These are phyloP conservation scores for Plasmodium gaboni DNA, from an alignment of 169 alveolate genomes.

Conservation along the genomic window DNA sequence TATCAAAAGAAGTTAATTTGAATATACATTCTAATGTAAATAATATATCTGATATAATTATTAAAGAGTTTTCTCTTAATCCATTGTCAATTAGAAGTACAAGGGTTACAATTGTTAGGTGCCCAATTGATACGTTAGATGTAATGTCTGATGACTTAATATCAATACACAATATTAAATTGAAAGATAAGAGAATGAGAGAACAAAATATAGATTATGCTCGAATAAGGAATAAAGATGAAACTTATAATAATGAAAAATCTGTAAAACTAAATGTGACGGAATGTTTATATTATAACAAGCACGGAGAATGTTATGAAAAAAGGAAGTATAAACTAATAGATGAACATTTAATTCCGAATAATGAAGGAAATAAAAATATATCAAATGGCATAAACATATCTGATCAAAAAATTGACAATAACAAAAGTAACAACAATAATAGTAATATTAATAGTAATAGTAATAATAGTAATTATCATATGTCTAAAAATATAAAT, in stretches of 20 bases:
- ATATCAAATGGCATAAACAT: too few relatives aligned
- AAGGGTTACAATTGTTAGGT: slow-evolving; percentile 36
- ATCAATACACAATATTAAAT: slow-evolving; percentile 1
- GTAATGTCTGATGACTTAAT: slow-evolving; percentile 21
- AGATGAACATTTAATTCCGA: too few relatives aligned
- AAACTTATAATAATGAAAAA: background rate
- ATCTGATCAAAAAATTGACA: too few relatives aligned
- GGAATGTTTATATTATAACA: background rate
- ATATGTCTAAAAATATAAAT: background rate
- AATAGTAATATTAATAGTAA: background rate
- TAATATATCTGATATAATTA: slow-evolving; percentile 49
- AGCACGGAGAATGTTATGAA: background rate
- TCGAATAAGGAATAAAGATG: background rate
- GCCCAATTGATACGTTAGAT: slow-evolving; percentile 40
- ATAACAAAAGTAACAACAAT: background rate
- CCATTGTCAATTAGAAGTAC: slow-evolving; percentile 58
- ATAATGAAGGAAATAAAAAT: too few relatives aligned
- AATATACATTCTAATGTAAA: slow-evolving; percentile 86
- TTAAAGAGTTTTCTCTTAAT: slow-evolving; percentile 56
- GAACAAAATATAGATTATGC: background rate
- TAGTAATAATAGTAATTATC: background rate
- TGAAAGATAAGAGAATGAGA: too few relatives aligned
- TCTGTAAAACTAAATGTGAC: background rate
- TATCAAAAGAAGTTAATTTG: slow-evolving; percentile 82
- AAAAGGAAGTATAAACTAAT: background rate